Evolutionary conservation across 2,329 filamentous ascomycete genomes (phyloP).

Genomic region (Fusarium newnesense): DNA sequence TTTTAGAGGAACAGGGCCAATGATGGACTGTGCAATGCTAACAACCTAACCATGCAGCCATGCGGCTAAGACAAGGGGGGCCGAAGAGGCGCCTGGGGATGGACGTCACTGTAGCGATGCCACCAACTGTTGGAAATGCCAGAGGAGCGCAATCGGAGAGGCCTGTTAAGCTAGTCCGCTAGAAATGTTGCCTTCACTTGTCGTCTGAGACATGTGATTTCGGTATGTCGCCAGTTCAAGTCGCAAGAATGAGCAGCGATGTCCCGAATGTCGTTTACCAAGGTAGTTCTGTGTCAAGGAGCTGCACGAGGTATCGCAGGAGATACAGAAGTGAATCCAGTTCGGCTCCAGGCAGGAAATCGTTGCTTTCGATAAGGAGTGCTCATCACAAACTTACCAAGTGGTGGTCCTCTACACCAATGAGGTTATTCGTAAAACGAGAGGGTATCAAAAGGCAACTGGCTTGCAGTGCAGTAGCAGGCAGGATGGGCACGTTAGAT

Average conservation of each 20-base stretch:
- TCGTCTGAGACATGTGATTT: conserved; percentile 25
- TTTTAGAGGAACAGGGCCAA: conserved; percentile 31
- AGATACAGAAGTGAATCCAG: background rate
- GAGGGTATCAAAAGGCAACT: conserved; percentile 43
- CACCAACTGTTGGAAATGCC: conserved; percentile 25
- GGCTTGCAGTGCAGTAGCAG: conserved; percentile 42
- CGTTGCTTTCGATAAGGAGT: conserved; percentile 1
- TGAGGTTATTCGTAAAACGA: conserved; percentile 33
- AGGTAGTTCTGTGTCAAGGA: background rate
- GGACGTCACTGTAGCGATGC: conserved; percentile 41
- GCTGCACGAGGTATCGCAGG: conserved; percentile 1
- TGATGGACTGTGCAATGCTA: conserved; percentile 39
- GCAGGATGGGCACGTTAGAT: conserved; percentile 32
- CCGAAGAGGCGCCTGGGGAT: conserved; percentile 25
- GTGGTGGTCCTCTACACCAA: conserved; percentile 28
- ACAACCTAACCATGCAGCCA: conserved; percentile 27
- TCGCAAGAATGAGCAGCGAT: conserved; percentile 11
- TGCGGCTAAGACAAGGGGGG: conserved; percentile 43
- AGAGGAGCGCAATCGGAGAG: conserved; percentile 21
- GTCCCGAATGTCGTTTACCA: conserved; percentile 6
- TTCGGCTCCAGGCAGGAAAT: background rate
- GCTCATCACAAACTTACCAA: conserved; percentile 43
- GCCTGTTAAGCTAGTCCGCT: conserved; percentile 17
- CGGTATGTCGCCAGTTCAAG: conserved; percentile 7
- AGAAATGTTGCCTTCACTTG: conserved; percentile 5